These are phyloP conservation scores for Bertia moriformis DNA, from an alignment of 2,329 filamentous ascomycete genomes.

Conservation along the genomic window DNA sequence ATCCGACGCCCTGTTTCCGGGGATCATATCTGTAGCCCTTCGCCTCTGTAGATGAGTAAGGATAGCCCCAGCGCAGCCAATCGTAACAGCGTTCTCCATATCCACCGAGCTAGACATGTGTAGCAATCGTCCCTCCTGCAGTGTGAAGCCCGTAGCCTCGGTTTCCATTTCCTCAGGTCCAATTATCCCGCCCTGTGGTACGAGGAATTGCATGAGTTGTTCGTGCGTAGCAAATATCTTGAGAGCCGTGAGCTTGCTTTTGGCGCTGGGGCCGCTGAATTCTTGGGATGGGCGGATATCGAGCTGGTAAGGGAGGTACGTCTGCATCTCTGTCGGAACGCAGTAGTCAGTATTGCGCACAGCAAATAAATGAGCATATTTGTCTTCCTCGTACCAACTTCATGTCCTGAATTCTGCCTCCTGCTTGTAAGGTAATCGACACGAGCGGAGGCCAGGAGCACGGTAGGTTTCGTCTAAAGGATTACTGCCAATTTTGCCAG, in stretches of 20 bases:
- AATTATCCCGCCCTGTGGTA: not conserved
- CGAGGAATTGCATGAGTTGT: not conserved
- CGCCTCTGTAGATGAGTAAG: not conserved
- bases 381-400: not conserved
- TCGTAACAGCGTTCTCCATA: slow-evolving; percentile 1
- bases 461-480: not conserved
- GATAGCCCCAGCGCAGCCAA: not conserved
- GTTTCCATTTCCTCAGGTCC: not conserved
- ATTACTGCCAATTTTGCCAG: not conserved
- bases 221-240: not conserved
- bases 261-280: not conserved
- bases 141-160: not conserved
- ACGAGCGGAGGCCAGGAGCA: not conserved
- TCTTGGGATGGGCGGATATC: not conserved
- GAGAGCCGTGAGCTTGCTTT: not conserved
- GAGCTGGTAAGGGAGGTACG: not conserved
- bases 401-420: not conserved
- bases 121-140: not conserved
- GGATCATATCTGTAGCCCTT: not conserved
- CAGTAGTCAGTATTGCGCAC: too few species aligned
- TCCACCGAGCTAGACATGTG: not conserved
- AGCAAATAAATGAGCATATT: too few species aligned
- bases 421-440: not conserved
- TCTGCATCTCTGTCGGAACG: not conserved
- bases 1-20: too few species aligned